Conservation (phyloP, 768 basidiomycete species). For the Trametes cingulata region DNA sequence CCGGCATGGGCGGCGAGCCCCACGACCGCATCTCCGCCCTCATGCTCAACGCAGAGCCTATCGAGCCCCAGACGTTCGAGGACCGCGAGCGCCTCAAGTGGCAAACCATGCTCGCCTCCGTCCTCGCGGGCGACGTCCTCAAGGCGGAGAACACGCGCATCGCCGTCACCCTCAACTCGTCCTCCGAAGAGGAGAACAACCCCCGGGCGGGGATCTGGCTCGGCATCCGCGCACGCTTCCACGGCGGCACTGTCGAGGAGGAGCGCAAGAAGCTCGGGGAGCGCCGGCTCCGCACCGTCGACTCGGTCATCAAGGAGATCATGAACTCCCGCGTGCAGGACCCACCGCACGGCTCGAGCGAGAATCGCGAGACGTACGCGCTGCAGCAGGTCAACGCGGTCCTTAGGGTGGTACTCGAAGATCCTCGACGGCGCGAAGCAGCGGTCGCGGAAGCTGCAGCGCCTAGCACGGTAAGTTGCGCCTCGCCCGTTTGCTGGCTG, state of each 20-base stretch:
- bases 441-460: slow-evolving; percentile 90
- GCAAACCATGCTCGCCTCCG: slow-evolving; percentile 94
- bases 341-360: slow-evolving; percentile 35
- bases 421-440: slow-evolving; percentile 90
- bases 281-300: slow-evolving; percentile 75
- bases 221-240: slow-evolving; percentile 83
- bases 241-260: slow-evolving; percentile 77
- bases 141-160: slow-evolving; percentile 95
- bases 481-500: background rate
- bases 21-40: slow-evolving; percentile 54
- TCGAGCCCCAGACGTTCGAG: slow-evolving; percentile 67
- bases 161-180: slow-evolving; percentile 71
- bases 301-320: slow-evolving; percentile 83
- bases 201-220: slow-evolving; percentile 80
- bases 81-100: slow-evolving; percentile 88
- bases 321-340: slow-evolving; percentile 67
- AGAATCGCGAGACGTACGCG: slow-evolving; percentile 44
- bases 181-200: slow-evolving; percentile 68
- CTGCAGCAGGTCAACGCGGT: slow-evolving; percentile 63
- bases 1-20: slow-evolving; percentile 44
- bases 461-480: slow-evolving; percentile 77
- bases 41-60: slow-evolving; percentile 60
- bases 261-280: slow-evolving; percentile 84
- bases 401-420: slow-evolving; percentile 89
- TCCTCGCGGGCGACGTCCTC: slow-evolving; percentile 91